Base-by-base conservation (phyloP, 2,329 filamentous ascomycete species). In the Orbilia brochopaga region DNA sequence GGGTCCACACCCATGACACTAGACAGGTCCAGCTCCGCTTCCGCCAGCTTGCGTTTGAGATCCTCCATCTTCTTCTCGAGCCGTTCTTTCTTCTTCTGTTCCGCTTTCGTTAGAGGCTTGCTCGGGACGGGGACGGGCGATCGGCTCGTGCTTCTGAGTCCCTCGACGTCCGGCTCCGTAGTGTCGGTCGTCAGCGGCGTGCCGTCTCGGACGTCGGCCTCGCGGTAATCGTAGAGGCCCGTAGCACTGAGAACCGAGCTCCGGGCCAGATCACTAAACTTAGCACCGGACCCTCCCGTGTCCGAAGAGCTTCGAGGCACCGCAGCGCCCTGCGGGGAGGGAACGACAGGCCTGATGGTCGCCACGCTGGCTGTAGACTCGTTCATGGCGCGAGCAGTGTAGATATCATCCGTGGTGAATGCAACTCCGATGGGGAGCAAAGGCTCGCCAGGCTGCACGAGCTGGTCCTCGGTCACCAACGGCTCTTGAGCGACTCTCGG, bases 71-170 rank as follows among this genome's bases (percentile, higher is more conserved):
- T 70, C 51, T 73, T 73, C 19, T 66, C 60, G 15, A 73, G 48
- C 24, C 62, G 60, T 19, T 73, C 67, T 21, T 73, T 65, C 42
- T 73, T 65, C 56, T 73, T 73, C 21, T 57, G 67, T 30, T 73
- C 60, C 1, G 67, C 60, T 40, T 73, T 73, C 17, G 67, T 73
- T 7, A 73, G 67, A 7, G 61, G 67, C 35, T 62, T 73, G 17
- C 15, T 56, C 7, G 67, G 56, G 11, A 61, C 60, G 11, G 40
- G 30, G 35, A 37, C 30, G 17, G 66, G 66, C n/a, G 66, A 70
- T 27, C 67, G 56, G 46, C 67, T 65, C 32, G 48, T 54, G 24
- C 67, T 64, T 44, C 55, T 56, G 27, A 66, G 35, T 7, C 67
- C 57, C 15, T 66, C 67, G 24, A 57, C 27, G 30, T 72, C 67